phyloP scores from a whole-genome alignment of 495 filamentous ascomycete genomes.

The Glonium stellatum region DNA sequence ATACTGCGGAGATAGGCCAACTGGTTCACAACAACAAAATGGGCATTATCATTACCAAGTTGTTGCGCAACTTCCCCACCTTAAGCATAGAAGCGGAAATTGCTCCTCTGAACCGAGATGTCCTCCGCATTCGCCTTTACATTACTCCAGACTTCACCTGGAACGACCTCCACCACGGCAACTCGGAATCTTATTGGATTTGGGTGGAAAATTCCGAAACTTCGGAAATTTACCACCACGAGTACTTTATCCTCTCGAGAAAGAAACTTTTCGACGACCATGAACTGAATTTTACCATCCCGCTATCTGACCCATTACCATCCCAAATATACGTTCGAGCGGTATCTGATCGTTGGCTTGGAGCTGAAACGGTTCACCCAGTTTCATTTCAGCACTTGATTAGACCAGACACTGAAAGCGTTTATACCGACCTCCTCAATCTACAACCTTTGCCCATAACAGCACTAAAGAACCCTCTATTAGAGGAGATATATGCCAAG shows the following conservation, averaged over 20 bases:
- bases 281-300: constrained; percentile 96
- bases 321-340: constrained; percentile 92
- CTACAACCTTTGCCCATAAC: constrained; percentile 84
- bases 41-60: constrained; percentile 69
- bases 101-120: constrained; percentile 89
- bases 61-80: constrained; percentile 87
- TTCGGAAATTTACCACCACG: constrained; percentile 94
- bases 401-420: constrained; percentile 90
- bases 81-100: constrained; percentile 87
- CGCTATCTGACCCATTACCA: constrained; percentile 83
- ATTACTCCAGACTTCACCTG: constrained; percentile 87
- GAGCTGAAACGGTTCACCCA: constrained; percentile 90
- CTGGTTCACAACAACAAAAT: constrained; percentile 86
- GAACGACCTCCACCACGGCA: constrained; percentile 93
- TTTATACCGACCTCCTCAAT: constrained; percentile 90
- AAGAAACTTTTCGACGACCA: constrained; percentile 90
- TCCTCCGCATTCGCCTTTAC: constrained; percentile 76
- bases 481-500: constrained; percentile 82
- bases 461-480: constrained; percentile 75
- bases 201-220: constrained; percentile 99
- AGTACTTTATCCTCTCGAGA: constrained; percentile 86
- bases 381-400: constrained; percentile 98
- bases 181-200: constrained; percentile 92
- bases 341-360: constrained; percentile 92
- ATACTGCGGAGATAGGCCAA: constrained; percentile 78